A percentile compares a stretch with the other conserved stretches of the same genome.
These are phyloP conservation scores for Anthracocystis walkeri DNA, from an alignment of 1,284 basidiomycete genomes.

Conservation along the genomic window DNA sequence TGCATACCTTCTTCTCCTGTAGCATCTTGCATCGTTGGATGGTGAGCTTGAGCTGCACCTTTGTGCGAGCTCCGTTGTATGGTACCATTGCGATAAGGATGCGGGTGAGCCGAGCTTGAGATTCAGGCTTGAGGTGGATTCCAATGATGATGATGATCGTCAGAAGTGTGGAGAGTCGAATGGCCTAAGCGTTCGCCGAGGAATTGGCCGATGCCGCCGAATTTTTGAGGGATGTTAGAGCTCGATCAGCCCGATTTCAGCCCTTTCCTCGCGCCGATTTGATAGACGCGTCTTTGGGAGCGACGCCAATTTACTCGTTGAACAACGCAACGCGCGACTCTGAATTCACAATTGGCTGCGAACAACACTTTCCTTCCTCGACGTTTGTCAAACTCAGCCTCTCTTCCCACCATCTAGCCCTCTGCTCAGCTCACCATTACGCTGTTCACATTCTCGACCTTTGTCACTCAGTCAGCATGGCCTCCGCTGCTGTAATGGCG, in stretches of 20 bases:
- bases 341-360: background rate
- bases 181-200: constrained; percentile 28
- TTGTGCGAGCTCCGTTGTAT: constrained; percentile 60
- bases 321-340: constrained; percentile 6
- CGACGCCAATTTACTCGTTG: constrained; percentile 38
- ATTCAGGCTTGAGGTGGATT: background rate
- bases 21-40: constrained; percentile 89
- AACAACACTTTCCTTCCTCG: constrained; percentile 10
- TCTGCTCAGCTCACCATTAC: background rate
- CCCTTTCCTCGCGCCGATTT: background rate
- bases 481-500: constrained; percentile 46
- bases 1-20: constrained; percentile 82
- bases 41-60: constrained; percentile 77
- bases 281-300: constrained; percentile 34
- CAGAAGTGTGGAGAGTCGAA: constrained; percentile 15
- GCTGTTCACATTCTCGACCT: background rate
- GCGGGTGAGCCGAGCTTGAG: background rate
- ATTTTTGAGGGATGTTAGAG: background rate
- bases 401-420: background rate
- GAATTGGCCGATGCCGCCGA: constrained; percentile 36
- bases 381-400: constrained; percentile 1
- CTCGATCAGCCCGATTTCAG: constrained; percentile 2
- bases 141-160: constrained; percentile 1
- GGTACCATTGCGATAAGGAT: constrained; percentile 49
- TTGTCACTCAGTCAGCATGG: constrained; percentile 28